phyloP scores from a whole-genome alignment of 164 flowering plant genomes.

The Stephania yunnanensis region DNA sequence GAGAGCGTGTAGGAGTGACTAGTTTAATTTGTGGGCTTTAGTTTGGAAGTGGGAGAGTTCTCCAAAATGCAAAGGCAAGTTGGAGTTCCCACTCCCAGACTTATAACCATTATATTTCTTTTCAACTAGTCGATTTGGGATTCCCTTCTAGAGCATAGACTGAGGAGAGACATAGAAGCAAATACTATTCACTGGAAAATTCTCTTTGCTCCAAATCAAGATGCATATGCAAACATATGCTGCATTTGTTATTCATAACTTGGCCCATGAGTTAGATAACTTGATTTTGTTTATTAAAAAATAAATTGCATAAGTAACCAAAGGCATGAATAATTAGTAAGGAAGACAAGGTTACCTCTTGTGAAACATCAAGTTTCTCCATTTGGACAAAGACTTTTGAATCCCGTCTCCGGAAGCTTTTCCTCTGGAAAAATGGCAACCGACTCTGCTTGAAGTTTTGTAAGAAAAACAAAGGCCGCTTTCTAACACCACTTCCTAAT shows the following conservation, averaged over 20 bases:
- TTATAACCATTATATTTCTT: no score
- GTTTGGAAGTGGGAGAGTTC: no score
- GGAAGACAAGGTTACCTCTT: slow-evolving; percentile 58
- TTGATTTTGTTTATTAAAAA: background rate
- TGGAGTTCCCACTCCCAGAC: no score
- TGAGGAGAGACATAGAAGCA: background rate
- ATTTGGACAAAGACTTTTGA: slow-evolving; percentile 63
- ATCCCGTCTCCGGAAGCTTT: slow-evolving; percentile 48
- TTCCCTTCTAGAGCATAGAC: background rate
- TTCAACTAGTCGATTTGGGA: no score
- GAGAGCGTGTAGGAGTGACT: no score
- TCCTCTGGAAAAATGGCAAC: slow-evolving; percentile 34
- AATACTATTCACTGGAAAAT: background rate
- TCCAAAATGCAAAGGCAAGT: no score
- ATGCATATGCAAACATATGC: background rate
- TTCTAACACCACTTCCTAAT: slow-evolving; percentile 53
- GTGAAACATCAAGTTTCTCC: slow-evolving; percentile 80
- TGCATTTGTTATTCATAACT: background rate
- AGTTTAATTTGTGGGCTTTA: no score
- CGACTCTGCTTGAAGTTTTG: slow-evolving; percentile 36
- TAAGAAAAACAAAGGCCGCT: slow-evolving; percentile 59
- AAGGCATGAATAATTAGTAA: background rate
- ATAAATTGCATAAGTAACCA: background rate
- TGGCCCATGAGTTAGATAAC: background rate
- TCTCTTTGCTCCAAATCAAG: background rate